A percentile compares a stretch with the other conserved stretches of the same genome.
Conservation (phyloP, 2,329 filamentous ascomycete species). For the Bipolaris sorokiniana region DNA sequence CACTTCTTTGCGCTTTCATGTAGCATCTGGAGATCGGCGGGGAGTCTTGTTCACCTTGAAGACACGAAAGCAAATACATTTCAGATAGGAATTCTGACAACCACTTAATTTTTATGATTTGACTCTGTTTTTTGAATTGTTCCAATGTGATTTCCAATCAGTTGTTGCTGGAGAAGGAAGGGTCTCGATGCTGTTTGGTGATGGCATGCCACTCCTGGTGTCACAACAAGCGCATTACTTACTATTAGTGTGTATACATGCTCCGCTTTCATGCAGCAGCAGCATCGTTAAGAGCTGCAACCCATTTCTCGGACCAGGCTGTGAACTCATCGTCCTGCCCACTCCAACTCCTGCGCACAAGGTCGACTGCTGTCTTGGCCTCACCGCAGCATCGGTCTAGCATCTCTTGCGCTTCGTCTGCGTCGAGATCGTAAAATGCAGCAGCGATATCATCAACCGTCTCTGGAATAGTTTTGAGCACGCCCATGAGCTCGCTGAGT, state of each 20-base stretch:
- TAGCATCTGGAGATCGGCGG: no score
- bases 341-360: slow-evolving; percentile 67
- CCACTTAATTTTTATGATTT: neutral
- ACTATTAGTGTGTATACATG: neutral
- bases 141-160: neutral
- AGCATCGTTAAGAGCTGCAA: slow-evolving; percentile 51
- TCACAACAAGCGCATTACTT: neutral
- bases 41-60: no score
- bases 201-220: neutral
- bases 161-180: no score
- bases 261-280: slow-evolving; percentile 22
- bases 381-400: slow-evolving; percentile 67
- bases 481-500: slow-evolving; percentile 62
- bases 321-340: slow-evolving; percentile 77
- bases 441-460: slow-evolving; percentile 72
- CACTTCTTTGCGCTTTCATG: no score
- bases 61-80: neutral
- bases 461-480: slow-evolving; percentile 68
- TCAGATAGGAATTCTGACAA: neutral
- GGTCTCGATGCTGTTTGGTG: neutral
- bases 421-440: slow-evolving; percentile 74
- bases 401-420: slow-evolving; percentile 61
- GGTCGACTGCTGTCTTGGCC: slow-evolving; percentile 62
- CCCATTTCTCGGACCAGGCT: slow-evolving; percentile 71
- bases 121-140: neutral